These are phyloP conservation scores for Solanum dulcamara DNA, from an alignment of 257 asterid genomes.

Conservation along the genomic window DNA sequence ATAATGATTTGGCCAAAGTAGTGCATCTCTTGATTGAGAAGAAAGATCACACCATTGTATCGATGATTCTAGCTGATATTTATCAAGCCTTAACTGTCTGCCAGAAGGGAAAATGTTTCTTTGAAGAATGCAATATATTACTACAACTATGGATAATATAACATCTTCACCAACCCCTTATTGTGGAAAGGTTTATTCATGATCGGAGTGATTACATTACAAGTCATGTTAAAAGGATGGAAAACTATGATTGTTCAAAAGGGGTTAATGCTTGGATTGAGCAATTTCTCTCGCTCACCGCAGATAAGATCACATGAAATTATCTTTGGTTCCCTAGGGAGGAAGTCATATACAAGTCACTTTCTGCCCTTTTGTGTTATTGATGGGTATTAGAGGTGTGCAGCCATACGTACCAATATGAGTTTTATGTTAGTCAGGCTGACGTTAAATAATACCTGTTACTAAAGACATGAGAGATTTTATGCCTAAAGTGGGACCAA, in stretches of 20 bases:
- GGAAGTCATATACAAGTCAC: neutral
- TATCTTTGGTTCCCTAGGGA: neutral
- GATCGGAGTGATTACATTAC: neutral
- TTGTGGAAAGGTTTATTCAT: neutral
- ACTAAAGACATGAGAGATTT: no score
- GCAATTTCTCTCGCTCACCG: neutral
- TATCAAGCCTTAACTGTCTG: neutral
- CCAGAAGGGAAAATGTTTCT: neutral
- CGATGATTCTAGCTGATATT: neutral
- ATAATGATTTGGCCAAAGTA: no score
- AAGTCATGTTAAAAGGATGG: neutral
- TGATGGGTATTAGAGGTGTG: no score
- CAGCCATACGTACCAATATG: neutral
- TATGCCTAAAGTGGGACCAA: no score
- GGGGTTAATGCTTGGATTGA: no score
- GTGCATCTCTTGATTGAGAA: neutral
- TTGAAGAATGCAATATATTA: neutral
- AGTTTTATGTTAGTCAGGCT: no score
- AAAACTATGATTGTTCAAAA: accelerated
- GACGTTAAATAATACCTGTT: no score
- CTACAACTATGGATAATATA: neutral
- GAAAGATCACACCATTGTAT: neutral
- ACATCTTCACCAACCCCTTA: no score
- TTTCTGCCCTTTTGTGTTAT: no score
- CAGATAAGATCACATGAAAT: neutral